A percentile compares a stretch with the other conserved stretches of the same genome.
Evolutionary conservation across 352 stramenopile species (phyloP).

Genomic region (Saprolegnia parasitica): DNA sequence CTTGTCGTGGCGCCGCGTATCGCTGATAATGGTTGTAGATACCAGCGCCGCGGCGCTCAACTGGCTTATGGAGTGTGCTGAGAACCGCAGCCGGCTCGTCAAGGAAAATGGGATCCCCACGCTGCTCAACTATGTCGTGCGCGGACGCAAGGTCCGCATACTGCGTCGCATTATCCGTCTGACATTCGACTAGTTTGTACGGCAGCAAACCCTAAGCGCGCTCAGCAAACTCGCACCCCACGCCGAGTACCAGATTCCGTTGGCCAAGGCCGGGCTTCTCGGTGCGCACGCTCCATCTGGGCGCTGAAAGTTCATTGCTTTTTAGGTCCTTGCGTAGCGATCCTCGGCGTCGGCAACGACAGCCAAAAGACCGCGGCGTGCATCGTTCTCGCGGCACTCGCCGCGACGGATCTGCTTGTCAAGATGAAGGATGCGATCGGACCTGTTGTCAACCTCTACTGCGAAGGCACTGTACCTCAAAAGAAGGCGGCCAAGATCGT

Average conservation of each 20-base stretch:
- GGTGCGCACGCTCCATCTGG: not conserved
- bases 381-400: slow-evolving; percentile 13
- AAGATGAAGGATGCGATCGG: slow-evolving; percentile 19
- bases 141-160: slow-evolving; percentile 18
- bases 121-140: slow-evolving; percentile 28
- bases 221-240: slow-evolving; percentile 26
- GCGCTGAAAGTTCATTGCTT: not conserved
- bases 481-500: slow-evolving; percentile 25
- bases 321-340: slow-evolving; percentile 23
- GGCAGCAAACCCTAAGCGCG: slow-evolving; percentile 25
- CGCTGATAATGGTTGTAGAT: not conserved
- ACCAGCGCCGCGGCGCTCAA: slow-evolving; percentile 24
- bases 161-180: not conserved
- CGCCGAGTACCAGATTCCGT: slow-evolving; percentile 25
- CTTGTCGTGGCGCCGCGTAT: not conserved
- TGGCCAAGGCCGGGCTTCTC: slow-evolving; percentile 20
- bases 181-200: slow-evolving; percentile 17
- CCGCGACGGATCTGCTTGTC: slow-evolving; percentile 6
- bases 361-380: slow-evolving; percentile 27
- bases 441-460: slow-evolving; percentile 25
- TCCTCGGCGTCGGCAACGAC: slow-evolving; percentile 25
- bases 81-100: slow-evolving; percentile 25
- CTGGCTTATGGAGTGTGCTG: slow-evolving; percentile 25
- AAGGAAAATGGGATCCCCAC: slow-evolving; percentile 27
- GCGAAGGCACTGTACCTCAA: slow-evolving; percentile 19